Base-by-base conservation (phyloP, 352 stramenopile species). In the Blastocystis sp. region DNA sequence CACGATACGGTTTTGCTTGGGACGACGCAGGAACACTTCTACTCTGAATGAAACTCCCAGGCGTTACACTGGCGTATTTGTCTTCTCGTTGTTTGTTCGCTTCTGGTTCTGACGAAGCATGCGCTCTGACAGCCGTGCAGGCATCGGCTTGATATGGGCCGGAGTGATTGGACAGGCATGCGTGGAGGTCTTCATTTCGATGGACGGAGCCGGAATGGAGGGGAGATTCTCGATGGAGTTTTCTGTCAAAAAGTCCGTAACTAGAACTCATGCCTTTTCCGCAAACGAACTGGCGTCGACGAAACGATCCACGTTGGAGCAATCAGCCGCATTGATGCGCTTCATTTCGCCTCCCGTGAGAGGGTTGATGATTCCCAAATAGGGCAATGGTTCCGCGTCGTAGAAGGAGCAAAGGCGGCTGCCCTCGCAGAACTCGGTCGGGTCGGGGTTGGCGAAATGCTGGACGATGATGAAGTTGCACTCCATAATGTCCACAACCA, bases 391-490 rank as follows among this genome's bases (percentile, higher is more conserved):
- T 1, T 48, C 24, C 7, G 57, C 17, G 10, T 42, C 21, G 38
- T 84, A 84, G 7, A 52, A n/a, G 17, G 40, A 19, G 17, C 57
- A 28, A 28, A 84, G 59, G n/a, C 74, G 74, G 21, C 69, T 69
- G 3, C 74, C 74, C 28, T 84, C 74, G 38, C 74, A 68, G 34
- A 60, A 48, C 11, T 68, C 54, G 24, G 34, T 28, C 19, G 45
- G 14, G 61, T 69, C 38, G 28, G 28, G 24, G 40, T 17, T 9
- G n/a, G 43, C 54, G 43, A 84, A 84, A 10, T 84, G 74, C 48
- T 84, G 74, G 34, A 84, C 74, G 21, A 84, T 63, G 61, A 84
- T 84, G 54, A 84, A 84, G 21, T 84, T 84, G 6, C 48, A 28
- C 40, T 84, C 48, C 74, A 84, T 68, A 14, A 84, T 43, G 3